Evolutionary conservation across 2,329 filamentous ascomycete species (phyloP), one percentile per base, ranked within the genome.

Genomic region (Aspergillus pseudoviridinutans): DNA sequence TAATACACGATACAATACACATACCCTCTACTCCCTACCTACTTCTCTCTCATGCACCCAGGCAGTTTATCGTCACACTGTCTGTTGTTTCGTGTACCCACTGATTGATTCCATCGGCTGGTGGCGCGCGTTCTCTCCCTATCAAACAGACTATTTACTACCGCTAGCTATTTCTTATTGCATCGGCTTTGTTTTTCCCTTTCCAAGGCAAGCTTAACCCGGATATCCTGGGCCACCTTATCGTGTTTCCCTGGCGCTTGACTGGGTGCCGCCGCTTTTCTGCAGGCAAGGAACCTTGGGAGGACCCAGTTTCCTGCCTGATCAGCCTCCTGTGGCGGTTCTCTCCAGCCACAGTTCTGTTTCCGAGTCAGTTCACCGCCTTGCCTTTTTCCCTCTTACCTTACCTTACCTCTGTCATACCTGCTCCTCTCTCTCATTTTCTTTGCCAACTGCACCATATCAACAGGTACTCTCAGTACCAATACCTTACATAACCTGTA

Each of bases 21-120:
- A 17, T 35, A 35, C 32, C 4, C 4, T 12, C 14, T 35, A 7
- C 32, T 35, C 32, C 12, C 32, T 35, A 14, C 32, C 32, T 35
- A 14, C 12, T 44, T 49, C 47, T 50, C 54, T 29, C 27, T 38
- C 14, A 52, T 53, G 49, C 49, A 58, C 60, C 62, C 59, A 55
- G 58, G 60, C 58, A 42, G 49, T 55, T 38, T 38, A 17, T 38
- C 5, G 32, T 38, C 32, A 38, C 32, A 38, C 32, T 38, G 32
- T 14, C 32, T 38, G 32, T 17, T 38, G 32, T 7, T 38, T 14
- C 32, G 32, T 51, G 63, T 64, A 54, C 60, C 63, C 61, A 62
- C 61, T 62, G 63, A 64, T 63, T 60, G 61, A 62, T 60, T 59
- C 55, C 63, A 54, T 64, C 61, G 56, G 53, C 59, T 38, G 32